Percentiles rank a stretch among this genome's conserved stretches.
These are phyloP conservation scores for Collybia nuda DNA, from an alignment of 768 basidiomycete species.

Conservation along the genomic window DNA sequence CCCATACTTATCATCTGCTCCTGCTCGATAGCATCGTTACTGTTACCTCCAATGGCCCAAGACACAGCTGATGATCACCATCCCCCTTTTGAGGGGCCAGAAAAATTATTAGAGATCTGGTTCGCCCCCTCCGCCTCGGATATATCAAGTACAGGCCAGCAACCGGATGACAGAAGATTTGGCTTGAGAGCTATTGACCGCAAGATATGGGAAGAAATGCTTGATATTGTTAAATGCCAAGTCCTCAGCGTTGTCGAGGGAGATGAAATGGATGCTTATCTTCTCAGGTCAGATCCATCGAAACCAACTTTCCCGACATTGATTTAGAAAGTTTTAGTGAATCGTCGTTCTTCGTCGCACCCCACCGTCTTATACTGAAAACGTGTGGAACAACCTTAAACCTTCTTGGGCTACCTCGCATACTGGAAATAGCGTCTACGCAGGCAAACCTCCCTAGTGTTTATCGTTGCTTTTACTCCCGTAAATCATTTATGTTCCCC, in stretches of 20 bases:
- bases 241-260: conserved; percentile 90
- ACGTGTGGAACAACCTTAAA: conserved; percentile 99
- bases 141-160: conserved; percentile 44
- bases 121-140: conserved; percentile 77
- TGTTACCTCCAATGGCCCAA: conserved; percentile 30
- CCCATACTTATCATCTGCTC: conserved; percentile 34
- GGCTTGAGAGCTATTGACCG: conserved; percentile 80
- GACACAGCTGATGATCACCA: conserved; percentile 31
- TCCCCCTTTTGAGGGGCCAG: conserved; percentile 86
- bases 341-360: conserved; percentile 93
- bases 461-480: conserved; percentile 94
- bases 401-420: conserved; percentile 90
- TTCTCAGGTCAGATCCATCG: conserved; percentile 69
- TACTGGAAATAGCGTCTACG: conserved; percentile 86
- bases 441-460: conserved; percentile 69
- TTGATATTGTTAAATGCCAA: conserved; percentile 95
- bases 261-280: conserved; percentile 90
- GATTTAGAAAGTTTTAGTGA: conserved; percentile 59
- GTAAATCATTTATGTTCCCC: conserved; percentile 99
- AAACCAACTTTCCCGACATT: conserved; percentile 6
- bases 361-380: conserved; percentile 96
- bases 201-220: conserved; percentile 93
- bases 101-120: conserved; percentile 97
- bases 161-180: conserved; percentile 39
- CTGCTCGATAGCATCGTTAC: conserved; percentile 49